Evolutionary conservation across 805 yeast species (phyloP).

Genomic region (Saccharomycopsis sp.): DNA sequence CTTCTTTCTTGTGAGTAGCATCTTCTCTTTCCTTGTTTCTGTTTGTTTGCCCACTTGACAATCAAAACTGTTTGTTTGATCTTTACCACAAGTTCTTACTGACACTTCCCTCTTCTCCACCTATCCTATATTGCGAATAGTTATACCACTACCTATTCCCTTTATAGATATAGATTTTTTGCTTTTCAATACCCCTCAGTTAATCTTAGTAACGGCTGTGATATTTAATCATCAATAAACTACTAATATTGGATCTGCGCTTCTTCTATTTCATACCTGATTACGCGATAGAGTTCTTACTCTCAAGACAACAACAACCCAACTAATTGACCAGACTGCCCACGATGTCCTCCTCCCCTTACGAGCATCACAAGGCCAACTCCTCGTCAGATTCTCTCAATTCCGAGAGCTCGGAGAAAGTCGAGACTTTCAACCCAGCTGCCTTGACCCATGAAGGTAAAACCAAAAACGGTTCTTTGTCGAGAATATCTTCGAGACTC

Average conservation of each 20-base stretch:
- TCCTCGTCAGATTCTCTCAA: slow-evolving; percentile 2
- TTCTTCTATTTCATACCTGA: background rate
- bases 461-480: background rate
- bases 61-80: background rate
- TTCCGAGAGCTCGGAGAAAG: background rate
- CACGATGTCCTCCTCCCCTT: background rate
- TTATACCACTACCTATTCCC: background rate
- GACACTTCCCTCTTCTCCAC: background rate
- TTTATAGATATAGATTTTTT: background rate
- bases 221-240: background rate
- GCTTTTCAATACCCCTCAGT: background rate
- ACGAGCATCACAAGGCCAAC: background rate
- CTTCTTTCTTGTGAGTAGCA: background rate
- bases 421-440: background rate
- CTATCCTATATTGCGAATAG: background rate
- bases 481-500: slow-evolving; percentile 8
- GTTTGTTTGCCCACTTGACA: background rate
- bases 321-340: background rate
- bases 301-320: background rate
- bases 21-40: background rate
- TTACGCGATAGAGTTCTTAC: background rate
- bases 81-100: background rate
- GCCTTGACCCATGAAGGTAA: background rate
- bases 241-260: background rate
- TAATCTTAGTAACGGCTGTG: background rate